phyloP scores from a whole-genome alignment of 2,329 filamentous ascomycete species.

The Aureobasidium melanogenum region DNA sequence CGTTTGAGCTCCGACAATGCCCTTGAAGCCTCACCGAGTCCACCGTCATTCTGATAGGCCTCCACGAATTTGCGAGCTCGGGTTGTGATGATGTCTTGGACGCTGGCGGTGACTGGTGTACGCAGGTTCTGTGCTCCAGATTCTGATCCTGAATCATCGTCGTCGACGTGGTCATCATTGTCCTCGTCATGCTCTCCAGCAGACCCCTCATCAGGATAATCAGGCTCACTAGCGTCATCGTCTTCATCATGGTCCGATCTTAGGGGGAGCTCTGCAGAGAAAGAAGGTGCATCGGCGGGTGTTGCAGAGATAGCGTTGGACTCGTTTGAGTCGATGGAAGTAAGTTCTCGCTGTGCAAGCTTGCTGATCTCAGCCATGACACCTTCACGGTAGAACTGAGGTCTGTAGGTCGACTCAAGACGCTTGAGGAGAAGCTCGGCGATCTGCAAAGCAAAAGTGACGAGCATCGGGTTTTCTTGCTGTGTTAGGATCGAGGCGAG shows the following conservation, averaged over 20 bases:
- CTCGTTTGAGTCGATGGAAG: not conserved
- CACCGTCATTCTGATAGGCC: slow-evolving; percentile 65
- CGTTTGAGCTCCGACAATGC: slow-evolving; percentile 66
- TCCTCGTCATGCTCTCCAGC: slow-evolving; percentile 46
- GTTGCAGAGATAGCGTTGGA: slow-evolving; percentile 15
- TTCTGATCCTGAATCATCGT: slow-evolving; percentile 18
- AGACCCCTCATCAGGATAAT: slow-evolving; percentile 46
- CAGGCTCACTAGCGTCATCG: slow-evolving; percentile 26
- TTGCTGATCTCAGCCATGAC: slow-evolving; percentile 87
- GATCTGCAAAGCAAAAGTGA: slow-evolving; percentile 79
- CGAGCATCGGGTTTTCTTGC: slow-evolving; percentile 80
- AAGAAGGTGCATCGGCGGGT: not conserved
- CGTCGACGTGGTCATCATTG: slow-evolving; percentile 48
- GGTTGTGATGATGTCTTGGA: slow-evolving; percentile 64
- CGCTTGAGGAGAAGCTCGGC: slow-evolving; percentile 80
- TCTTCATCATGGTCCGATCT: slow-evolving; percentile 27
- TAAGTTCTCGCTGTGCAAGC: slow-evolving; percentile 48
- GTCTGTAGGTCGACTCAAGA: slow-evolving; percentile 79
- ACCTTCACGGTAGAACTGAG: slow-evolving; percentile 94
- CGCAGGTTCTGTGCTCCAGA: slow-evolving; percentile 3
- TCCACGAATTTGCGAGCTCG: slow-evolving; percentile 79
- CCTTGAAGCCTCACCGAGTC: slow-evolving; percentile 68
- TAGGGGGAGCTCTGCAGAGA: slow-evolving; percentile 13
- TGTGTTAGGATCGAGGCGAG: slow-evolving; percentile 91
- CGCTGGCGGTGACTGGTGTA: slow-evolving; percentile 28